These are phyloP conservation scores for Xylariaceae sp. DNA, from an alignment of 2,329 filamentous ascomycete genomes.

Conservation along the genomic window DNA sequence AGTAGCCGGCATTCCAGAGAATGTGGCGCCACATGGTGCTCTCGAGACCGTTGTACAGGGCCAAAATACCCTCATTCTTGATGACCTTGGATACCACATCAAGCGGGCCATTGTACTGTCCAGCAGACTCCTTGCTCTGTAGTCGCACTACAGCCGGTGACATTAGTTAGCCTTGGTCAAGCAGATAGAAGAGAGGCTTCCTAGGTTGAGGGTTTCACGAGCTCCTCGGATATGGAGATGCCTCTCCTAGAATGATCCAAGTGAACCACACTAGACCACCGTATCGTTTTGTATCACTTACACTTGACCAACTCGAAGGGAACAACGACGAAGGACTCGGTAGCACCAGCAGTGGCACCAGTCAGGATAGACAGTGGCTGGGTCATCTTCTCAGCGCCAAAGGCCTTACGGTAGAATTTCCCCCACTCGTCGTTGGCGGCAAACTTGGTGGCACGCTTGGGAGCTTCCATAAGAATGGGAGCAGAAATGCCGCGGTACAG, in stretches of 20 bases:
- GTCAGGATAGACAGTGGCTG: constrained; percentile 90
- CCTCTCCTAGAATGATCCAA: not conserved
- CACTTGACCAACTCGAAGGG: constrained; percentile 83
- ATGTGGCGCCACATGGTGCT: constrained; percentile 95
- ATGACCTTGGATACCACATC: constrained; percentile 82
- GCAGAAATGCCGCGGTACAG: constrained; percentile 95
- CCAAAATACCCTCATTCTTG: constrained; percentile 76
- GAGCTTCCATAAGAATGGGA: constrained; percentile 96
- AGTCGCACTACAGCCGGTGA: constrained; percentile 64
- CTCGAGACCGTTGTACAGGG: constrained; percentile 95
- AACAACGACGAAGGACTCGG: constrained; percentile 94
- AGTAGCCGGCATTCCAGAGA: constrained; percentile 53
- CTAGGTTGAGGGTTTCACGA: no score
- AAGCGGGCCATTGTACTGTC: constrained; percentile 80
- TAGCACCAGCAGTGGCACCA: constrained; percentile 90
- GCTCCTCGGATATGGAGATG: not conserved
- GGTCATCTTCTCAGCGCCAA: constrained; percentile 83
- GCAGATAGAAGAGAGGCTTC: no score
- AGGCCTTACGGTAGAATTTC: constrained; percentile 83
- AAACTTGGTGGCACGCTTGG: constrained; percentile 90
- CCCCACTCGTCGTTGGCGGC: constrained; percentile 99
- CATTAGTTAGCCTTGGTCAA: constrained; percentile 3
- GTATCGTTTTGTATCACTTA: constrained; percentile 6
- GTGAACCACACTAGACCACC: not conserved
- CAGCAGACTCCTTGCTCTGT: constrained; percentile 89